Conservation (phyloP, 2,329 filamentous ascomycete species). For the Ophiostoma australiae region DNA sequence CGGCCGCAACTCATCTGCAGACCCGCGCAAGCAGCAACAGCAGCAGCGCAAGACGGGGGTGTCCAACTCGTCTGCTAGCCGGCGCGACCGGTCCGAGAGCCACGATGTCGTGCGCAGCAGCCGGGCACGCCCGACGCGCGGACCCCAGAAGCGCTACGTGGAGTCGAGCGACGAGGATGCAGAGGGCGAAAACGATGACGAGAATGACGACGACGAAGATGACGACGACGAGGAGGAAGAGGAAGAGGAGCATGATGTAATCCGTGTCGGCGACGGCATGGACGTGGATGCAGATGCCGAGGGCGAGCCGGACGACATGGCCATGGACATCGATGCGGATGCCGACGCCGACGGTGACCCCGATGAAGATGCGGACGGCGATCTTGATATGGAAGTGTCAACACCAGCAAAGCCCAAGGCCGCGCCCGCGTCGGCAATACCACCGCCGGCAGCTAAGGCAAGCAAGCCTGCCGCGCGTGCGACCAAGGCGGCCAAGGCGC, state of each 20-base stretch:
- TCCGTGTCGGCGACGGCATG: slow-evolving; percentile 30
- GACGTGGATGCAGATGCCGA: slow-evolving; percentile 40
- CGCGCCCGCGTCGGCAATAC: not conserved
- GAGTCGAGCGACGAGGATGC: slow-evolving; percentile 37
- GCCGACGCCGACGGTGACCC: slow-evolving; percentile 32
- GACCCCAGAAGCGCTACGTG: slow-evolving; percentile 56
- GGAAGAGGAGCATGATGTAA: slow-evolving; percentile 30
- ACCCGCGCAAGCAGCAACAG: slow-evolving; percentile 26
- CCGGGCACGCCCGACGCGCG: slow-evolving; percentile 42
- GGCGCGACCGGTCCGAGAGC: slow-evolving; percentile 40
- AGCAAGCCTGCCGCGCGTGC: slow-evolving; percentile 25
- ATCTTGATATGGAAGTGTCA: slow-evolving; percentile 44
- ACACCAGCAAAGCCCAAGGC: slow-evolving; percentile 23
- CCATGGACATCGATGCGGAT: slow-evolving; percentile 36
- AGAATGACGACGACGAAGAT: slow-evolving; percentile 21
- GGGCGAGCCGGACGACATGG: slow-evolving; percentile 35
- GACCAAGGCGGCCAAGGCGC: slow-evolving; percentile 29
- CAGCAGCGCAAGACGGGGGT: slow-evolving; percentile 22
- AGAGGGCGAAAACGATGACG: slow-evolving; percentile 1
- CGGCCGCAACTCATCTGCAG: slow-evolving; percentile 41
- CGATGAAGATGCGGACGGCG: slow-evolving; percentile 46
- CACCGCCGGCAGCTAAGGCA: not conserved
- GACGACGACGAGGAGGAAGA: slow-evolving; percentile 23
- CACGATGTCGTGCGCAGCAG: slow-evolving; percentile 48
- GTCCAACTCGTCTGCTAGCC: slow-evolving; percentile 20